A percentile compares a stretch with the other conserved stretches of the same genome.
Conservation (phyloP, 1,284 basidiomycete species). For the Sparassis latifolia region DNA sequence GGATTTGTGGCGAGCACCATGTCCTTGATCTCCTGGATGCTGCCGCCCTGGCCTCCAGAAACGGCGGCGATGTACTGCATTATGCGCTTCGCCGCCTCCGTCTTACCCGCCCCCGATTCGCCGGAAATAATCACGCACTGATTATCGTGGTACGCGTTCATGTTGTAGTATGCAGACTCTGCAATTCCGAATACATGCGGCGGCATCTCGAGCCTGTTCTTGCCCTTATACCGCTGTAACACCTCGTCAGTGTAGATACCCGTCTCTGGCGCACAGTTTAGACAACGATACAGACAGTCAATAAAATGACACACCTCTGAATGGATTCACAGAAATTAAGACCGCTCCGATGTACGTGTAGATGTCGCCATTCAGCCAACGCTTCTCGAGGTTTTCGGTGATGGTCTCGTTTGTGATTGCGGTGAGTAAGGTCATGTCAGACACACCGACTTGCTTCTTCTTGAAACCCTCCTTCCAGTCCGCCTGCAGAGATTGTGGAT, state of each 20-base stretch:
- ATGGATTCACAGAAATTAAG: slow-evolving; percentile 97
- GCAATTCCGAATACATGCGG: slow-evolving; percentile 98
- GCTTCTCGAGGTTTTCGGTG: slow-evolving; percentile 96
- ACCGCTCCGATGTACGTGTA: slow-evolving; percentile 99
- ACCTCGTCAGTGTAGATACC: slow-evolving; percentile 96
- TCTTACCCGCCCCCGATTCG: slow-evolving; percentile 97
- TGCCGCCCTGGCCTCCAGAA: slow-evolving; percentile 77
- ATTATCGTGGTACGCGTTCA: slow-evolving; percentile 99
- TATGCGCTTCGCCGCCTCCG: slow-evolving; percentile 95
- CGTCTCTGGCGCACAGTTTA: slow-evolving; percentile 53
- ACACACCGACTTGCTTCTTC: slow-evolving; percentile 96
- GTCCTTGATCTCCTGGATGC: slow-evolving; percentile 96
- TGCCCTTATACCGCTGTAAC: slow-evolving; percentile 86
- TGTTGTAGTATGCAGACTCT: slow-evolving; percentile 97
- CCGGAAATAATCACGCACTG: slow-evolving; percentile 99
- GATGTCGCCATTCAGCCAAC: slow-evolving; percentile 94
- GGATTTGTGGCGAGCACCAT: slow-evolving; percentile 99
- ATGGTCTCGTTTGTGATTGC: slow-evolving; percentile 98
- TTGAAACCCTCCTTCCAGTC: slow-evolving; percentile 98
- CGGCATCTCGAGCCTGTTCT: slow-evolving; percentile 97
- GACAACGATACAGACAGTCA: neutral
- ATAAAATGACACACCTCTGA: slow-evolving; percentile 64
- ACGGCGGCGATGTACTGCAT: slow-evolving; percentile 99
- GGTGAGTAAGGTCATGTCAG: slow-evolving; percentile 97
- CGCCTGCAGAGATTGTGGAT: slow-evolving; percentile 45